A percentile compares a stretch with the other conserved stretches of the same genome.
Evolutionary conservation across 148 eudicot genomes (phyloP).

Genomic region (Suaeda aralocaspica): DNA sequence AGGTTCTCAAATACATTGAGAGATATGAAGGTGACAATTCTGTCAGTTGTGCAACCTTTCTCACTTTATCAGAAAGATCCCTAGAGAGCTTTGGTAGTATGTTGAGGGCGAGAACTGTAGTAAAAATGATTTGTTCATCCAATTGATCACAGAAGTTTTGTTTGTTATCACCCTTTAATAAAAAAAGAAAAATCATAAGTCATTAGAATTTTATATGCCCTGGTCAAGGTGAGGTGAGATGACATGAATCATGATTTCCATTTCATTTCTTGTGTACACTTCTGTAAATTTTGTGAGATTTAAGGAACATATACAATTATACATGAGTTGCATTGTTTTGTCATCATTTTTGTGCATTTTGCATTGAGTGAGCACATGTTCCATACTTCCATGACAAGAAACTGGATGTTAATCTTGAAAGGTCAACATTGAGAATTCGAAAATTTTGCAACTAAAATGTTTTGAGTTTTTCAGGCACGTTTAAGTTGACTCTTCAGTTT

Average conservation of each 20-base stretch:
- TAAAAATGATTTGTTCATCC: not conserved
- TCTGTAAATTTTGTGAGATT: too few relatives aligned
- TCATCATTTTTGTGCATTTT: not conserved
- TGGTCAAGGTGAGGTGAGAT: too few relatives aligned
- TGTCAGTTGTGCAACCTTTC: not conserved
- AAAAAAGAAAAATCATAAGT: too few relatives aligned
- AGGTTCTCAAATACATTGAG: not conserved
- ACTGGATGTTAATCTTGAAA: not conserved
- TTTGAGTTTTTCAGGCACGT: constrained; percentile 41
- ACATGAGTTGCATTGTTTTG: too few relatives aligned
- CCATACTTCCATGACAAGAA: not conserved
- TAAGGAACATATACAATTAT: too few relatives aligned
- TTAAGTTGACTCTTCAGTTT: constrained; percentile 57
- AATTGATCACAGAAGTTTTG: not conserved
- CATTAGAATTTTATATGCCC: too few relatives aligned
- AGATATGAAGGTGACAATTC: not conserved
- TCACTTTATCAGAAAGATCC: not conserved
- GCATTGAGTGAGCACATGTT: not conserved
- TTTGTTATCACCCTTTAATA: too few relatives aligned
- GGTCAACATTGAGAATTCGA: not conserved
- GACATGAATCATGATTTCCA: too few relatives aligned
- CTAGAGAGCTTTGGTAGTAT: not conserved
- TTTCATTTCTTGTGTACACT: not conserved
- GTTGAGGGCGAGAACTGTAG: not conserved
- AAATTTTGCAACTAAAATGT: constrained; percentile 2